Base-by-base conservation (phyloP, 371 early-diverging fungal species). In the Rhizopus stolonifer region DNA sequence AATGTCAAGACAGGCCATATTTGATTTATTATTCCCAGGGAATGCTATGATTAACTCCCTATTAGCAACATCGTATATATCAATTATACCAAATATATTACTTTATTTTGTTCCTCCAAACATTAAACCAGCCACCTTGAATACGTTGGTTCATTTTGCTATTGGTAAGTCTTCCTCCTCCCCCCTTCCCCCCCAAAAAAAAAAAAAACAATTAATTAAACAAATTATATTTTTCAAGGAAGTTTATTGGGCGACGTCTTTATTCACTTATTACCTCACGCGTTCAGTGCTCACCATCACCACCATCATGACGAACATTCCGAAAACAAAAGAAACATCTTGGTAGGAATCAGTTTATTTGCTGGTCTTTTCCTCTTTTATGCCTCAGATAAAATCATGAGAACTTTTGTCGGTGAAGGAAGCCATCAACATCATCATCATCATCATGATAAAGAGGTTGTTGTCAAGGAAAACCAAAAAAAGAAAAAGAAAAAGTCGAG, bases 171-270 rank as follows among this genome's bases (percentile, higher is more conserved):
- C n/a, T n/a, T n/a, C n/a, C n/a, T n/a, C n/a, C n/a, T n/a, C n/a
- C n/a, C n/a, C n/a, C n/a, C n/a, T n/a, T n/a, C n/a, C n/a, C n/a
- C n/a, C n/a, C n/a, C 1, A 14, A 36, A 4, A 36, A 5, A 36
- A 14, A 14, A 15, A 14, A 18, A 1, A n/a, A 24, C 14, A 11
- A 24, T 23, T 22, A 14, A 15, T n/a, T 6, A 42, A 10, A 8
- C 9, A 42, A 26, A 23, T 18, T 10, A 24, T 36, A n/a, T 25
- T 43, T 17, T 24, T 36, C 4, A 1, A 77, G 77, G 93, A 42
- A 89, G 91, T 21, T 67, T 93, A 19, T 58, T 93, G 19, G 92
- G 93, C 15, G 93, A 93, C 59, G 93, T 92, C n/a, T 89, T 93
- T 65, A 65, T 93, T 55, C 93, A 93, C 58, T 63, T 92, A 42